Evolutionary conservation across 257 asterid genomes (phyloP).

Genomic region (Fraxinus anomala): DNA sequence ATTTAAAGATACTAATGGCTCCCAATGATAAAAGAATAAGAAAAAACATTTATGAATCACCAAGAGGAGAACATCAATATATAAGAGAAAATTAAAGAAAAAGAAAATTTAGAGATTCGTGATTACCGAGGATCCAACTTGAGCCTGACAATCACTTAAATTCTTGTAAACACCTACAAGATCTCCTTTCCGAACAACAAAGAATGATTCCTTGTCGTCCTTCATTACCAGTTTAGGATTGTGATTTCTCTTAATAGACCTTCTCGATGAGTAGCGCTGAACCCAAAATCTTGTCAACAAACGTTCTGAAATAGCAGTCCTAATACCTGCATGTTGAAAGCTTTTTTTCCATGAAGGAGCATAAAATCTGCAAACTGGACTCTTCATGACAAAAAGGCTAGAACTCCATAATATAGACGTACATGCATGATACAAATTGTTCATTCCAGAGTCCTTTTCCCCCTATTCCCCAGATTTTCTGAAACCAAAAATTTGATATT

Average conservation of each 20-base stretch:
- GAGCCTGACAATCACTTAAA: conserved; percentile 91
- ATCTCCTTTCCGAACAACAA: conserved; percentile 94
- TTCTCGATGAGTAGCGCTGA: conserved; percentile 57
- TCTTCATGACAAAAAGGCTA: conserved; percentile 38
- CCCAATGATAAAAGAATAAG: background rate
- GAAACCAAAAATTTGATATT: conserved; percentile 22
- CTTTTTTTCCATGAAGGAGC: conserved; percentile 46
- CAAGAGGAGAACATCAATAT: background rate
- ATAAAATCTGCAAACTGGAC: conserved; percentile 39
- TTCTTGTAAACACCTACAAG: conserved; percentile 86
- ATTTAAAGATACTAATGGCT: background rate
- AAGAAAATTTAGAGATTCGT: conserved; percentile 31
- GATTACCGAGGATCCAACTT: conserved; percentile 95
- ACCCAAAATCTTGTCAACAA: conserved; percentile 43
- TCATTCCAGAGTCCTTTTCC: conserved; percentile 56
- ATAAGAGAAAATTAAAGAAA: background rate
- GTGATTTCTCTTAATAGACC: conserved; percentile 39
- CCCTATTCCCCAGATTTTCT: conserved; percentile 42
- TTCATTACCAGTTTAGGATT: conserved; percentile 54
- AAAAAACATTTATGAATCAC: background rate
- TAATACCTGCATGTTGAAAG: conserved; percentile 41
- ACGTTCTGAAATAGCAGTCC: conserved; percentile 36
- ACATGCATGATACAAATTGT: conserved; percentile 68
- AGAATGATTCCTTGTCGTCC: conserved; percentile 89
- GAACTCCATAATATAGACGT: conserved; percentile 43